phyloP scores from a whole-genome alignment of 2,329 filamentous ascomycete genomes.

The Dichotomopilus funicola region DNA sequence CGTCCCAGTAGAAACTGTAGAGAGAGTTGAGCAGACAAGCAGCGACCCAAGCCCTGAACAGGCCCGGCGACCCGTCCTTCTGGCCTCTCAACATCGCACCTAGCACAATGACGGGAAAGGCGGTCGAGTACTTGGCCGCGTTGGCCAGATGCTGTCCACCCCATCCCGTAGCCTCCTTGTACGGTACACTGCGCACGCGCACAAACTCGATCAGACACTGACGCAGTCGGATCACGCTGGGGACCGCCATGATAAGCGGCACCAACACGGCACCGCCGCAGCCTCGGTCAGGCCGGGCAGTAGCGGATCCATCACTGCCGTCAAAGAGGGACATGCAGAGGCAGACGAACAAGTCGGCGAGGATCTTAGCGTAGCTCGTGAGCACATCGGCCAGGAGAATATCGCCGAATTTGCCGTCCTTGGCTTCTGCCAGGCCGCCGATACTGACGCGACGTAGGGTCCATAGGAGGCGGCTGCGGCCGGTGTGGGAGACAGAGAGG shows the following conservation, averaged over 20 bases:
- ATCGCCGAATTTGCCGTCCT: constrained; percentile 91
- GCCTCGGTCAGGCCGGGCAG: constrained; percentile 69
- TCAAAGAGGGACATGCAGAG: constrained; percentile 77
- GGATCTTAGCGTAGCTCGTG: constrained; percentile 88
- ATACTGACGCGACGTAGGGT: constrained; percentile 73
- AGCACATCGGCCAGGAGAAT: constrained; percentile 88
- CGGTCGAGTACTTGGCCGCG: constrained; percentile 87
- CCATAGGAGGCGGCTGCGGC: constrained; percentile 67
- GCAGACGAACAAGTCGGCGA: constrained; percentile 82
- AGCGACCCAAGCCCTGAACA: constrained; percentile 59
- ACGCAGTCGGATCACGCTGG: constrained; percentile 77
- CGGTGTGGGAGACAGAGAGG: constrained; percentile 54
- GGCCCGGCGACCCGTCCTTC: constrained; percentile 32
- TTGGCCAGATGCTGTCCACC: constrained; percentile 88
- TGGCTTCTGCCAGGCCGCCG: constrained; percentile 77
- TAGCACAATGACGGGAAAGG: constrained; percentile 85
- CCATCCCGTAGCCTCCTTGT: constrained; percentile 56
- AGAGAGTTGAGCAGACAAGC: constrained; percentile 76
- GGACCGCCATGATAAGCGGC: constrained; percentile 75
- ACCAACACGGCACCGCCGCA: constrained; percentile 77
- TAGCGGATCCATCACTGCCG: constrained; percentile 58
- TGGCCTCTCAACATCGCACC: constrained; percentile 65
- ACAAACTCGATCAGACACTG: constrained; percentile 88
- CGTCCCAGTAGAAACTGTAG: constrained; percentile 99
- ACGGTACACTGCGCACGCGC: constrained; percentile 57